Evolutionary conservation across 108 stramenopile species (phyloP), one percentile per base, ranked within the genome.

Genomic region (Skeletonema potamos): DNA sequence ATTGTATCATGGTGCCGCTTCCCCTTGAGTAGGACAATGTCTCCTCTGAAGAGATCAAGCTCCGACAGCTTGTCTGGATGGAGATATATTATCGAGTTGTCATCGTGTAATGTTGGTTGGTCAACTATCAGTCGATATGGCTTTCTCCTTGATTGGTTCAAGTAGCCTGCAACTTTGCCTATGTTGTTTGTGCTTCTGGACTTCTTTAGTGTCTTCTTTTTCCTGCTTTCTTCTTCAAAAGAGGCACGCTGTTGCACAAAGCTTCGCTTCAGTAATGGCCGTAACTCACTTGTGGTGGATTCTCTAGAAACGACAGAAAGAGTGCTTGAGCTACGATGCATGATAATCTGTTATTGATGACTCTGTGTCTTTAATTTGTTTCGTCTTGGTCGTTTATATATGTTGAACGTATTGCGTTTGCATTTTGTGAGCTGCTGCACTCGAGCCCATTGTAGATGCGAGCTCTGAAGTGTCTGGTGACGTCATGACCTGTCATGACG

Each of bases 121-220:
- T 91, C 90, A 6, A 93, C 92, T 32, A 91, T 67, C 43, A 93
- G 70, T 33, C 92, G 86, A 70, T 93, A 85, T 54, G 92, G 90
- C 41, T 84, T 68, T 24, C 76, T 70, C 72, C 88, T 90, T 93
- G 17, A 6, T 27, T 18, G 17, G 27, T 39, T 60, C 32, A 37
- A 74, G 64, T 48, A 54, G 1, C 27, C 61, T 74, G 24, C 37
- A 62, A 1, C 24, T 9, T 41, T 34, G 26, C 10, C 27, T 39
- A 2, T 27, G 13, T 17, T 13, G 0, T 13, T 61, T 61, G 60
- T 4, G 6, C 32, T 10, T 64, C 43, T 64, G 12, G 62, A 43
- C 30, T 12, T 65, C 28, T 20, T 27, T 5, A 20, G 36, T 54
- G 37, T 43, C 29, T 68, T 55, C 22, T 33, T 68, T 57, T 33